Evolutionary conservation across 306 rosid genomes (phyloP), one percentile per base, ranked within the genome.

Genomic region (Cucurbita maxima): DNA sequence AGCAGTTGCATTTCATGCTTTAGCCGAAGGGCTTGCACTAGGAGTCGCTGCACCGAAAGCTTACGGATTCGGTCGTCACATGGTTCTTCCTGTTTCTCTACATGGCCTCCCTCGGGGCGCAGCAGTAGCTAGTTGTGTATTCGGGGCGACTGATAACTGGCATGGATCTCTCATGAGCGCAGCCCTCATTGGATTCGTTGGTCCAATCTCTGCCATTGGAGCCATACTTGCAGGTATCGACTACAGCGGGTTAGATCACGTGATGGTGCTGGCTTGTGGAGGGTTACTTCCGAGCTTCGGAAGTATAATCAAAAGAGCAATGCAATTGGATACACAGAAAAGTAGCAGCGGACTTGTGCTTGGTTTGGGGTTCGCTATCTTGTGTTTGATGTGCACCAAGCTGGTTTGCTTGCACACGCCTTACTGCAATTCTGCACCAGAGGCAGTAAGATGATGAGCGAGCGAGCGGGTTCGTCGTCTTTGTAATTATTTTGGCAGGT

Each of bases 21-120:
- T 91, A 81, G 97, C 97, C 0, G 99, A 95, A 86, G 99, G 99
- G 61, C 96, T 95, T 59, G 99, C 97, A 1, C 82, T 95, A 55
- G 99, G 99, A 59, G 99, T 95, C n/a, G 99, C 99, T 44, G 99
- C 99, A 9, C 99, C 99, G 59, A 91, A 95, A 81, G 99, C 99
- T 22, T 89, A 89, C 59, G 99, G 97, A 51, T 92, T 91, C 0
- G 99, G 97, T 38, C 96, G 91, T 57, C 96, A 95, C 82, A 91
- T 95, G 86, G 97, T 95, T 79, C 97, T 95, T 78, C 99, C 99
- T 0, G 97, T 91, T 81, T 95, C 97, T 72, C 87, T 95, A 22
- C 99, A 95, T 0, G 99, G 99, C 13, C 95, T 95, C 64, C 99
- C 99, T 72, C 88, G 97, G 18, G 97, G 99, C 14, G 99, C 97